Conservation (phyloP, 1,284 basidiomycete genomes). For the Melampsora larici-populina region DNA sequence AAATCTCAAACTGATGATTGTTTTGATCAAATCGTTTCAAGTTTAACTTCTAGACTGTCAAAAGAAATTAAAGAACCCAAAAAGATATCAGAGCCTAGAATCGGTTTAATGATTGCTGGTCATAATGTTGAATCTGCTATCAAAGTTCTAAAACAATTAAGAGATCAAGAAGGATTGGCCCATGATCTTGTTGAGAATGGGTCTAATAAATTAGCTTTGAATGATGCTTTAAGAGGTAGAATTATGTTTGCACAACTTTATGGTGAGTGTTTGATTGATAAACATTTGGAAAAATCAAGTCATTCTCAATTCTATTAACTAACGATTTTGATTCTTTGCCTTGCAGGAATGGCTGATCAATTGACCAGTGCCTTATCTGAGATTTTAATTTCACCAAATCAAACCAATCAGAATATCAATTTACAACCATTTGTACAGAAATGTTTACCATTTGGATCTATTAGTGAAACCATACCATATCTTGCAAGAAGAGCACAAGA, state of each 20-base stretch:
- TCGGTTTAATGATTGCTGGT: conserved; percentile 16
- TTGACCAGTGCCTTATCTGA: conserved; percentile 18
- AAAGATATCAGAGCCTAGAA: neutral
- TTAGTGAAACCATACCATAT: conserved; percentile 28
- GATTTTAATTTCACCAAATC: neutral
- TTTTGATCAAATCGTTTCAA: conserved; percentile 16
- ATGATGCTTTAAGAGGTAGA: conserved; percentile 27
- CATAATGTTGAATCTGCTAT: conserved; percentile 20
- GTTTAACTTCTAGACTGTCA: neutral
- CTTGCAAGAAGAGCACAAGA: conserved; percentile 33
- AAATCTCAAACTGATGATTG: conserved; percentile 31
- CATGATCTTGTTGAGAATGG: neutral
- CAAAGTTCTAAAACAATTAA: conserved; percentile 24
- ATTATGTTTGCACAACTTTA: conserved; percentile 43
- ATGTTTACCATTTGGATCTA: conserved; percentile 29
- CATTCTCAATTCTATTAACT: too few relatives aligned
- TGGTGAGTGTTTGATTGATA: too few relatives aligned
- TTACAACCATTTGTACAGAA: conserved; percentile 37
- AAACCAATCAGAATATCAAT: neutral
- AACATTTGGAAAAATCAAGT: too few relatives aligned
- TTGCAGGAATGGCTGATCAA: conserved; percentile 34
- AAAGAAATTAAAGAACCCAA: neutral
- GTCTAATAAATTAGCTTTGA: neutral
- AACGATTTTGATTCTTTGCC: too few relatives aligned
- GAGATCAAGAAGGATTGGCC: conserved; percentile 27